These are phyloP conservation scores for Triticum turgidum DNA, from an alignment of 176 grass and related monocot species.

Conservation along the genomic window DNA sequence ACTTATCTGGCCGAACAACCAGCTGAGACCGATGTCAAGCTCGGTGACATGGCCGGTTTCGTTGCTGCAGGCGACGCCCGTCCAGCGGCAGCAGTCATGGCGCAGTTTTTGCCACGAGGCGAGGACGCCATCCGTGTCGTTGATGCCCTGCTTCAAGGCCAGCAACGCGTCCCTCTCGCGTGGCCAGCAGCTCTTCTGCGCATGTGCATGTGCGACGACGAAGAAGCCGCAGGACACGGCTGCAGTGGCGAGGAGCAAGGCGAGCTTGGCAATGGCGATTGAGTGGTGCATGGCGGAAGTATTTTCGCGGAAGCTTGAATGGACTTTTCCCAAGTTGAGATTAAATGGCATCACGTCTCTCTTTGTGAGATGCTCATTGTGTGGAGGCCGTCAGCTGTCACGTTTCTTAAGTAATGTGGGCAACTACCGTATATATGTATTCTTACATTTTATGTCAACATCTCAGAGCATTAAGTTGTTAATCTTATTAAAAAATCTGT, in stretches of 20 bases:
- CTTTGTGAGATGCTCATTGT: too few relatives aligned
- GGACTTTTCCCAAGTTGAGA: too few relatives aligned
- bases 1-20: slow-evolving; percentile 30
- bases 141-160: slow-evolving; percentile 21
- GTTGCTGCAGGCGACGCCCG: slow-evolving; percentile 33
- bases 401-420: too few relatives aligned
- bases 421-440: too few relatives aligned
- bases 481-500: too few relatives aligned
- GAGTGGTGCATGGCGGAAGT: not conserved
- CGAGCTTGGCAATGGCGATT: too few relatives aligned
- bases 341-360: too few relatives aligned
- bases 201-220: not conserved
- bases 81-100: slow-evolving; percentile 36
- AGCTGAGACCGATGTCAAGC: not conserved
- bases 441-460: too few relatives aligned
- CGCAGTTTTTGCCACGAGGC: not conserved
- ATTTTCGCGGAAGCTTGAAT: too few relatives aligned
- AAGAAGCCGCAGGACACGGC: not conserved
- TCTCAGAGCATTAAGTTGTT: too few relatives aligned
- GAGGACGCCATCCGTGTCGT: not conserved
- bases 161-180: slow-evolving; percentile 15
- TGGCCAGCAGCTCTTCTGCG: not conserved
- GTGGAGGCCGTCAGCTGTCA: too few relatives aligned
- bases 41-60: not conserved
- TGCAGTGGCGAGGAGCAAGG: not conserved